Evolutionary conservation across 345 rosid genomes (phyloP).

Genomic region (Microcos paniculata): DNA sequence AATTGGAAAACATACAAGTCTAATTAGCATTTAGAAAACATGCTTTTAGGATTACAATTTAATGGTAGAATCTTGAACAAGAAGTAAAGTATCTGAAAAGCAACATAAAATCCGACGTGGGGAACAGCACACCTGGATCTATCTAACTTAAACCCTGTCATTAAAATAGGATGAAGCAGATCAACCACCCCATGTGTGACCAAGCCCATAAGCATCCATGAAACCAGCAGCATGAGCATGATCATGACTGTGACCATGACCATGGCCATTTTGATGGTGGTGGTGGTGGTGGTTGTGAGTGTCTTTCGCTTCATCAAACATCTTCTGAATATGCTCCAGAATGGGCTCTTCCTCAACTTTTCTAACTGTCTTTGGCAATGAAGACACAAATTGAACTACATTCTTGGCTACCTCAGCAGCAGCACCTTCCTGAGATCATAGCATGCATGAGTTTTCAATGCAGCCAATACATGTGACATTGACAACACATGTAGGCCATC

Average conservation of each 20-base stretch:
- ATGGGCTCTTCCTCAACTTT: slow-evolving; percentile 48
- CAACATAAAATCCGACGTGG: background rate
- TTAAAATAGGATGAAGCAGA: slow-evolving; percentile 1
- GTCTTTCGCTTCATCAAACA: slow-evolving; percentile 55
- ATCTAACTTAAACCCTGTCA: background rate
- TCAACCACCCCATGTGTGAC: slow-evolving; percentile 53
- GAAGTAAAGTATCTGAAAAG: background rate
- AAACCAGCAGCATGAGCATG: slow-evolving; percentile 27
- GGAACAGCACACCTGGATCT: background rate
- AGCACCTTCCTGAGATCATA: slow-evolving; percentile 51
- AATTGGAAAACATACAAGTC: background rate
- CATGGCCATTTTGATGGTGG: slow-evolving; percentile 32
- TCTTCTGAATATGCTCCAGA: slow-evolving; percentile 38
- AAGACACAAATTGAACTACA: slow-evolving; percentile 53
- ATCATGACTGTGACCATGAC: slow-evolving; percentile 16
- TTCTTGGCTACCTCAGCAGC: slow-evolving; percentile 61
- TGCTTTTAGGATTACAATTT: background rate
- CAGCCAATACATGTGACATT: no score
- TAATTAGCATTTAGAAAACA: background rate
- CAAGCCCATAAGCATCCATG: slow-evolving; percentile 49
- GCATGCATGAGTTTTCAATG: background rate
- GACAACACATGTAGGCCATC: no score
- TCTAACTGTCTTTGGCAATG: slow-evolving; percentile 57
- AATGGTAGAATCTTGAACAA: background rate
- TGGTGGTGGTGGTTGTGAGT: slow-evolving; percentile 37